Conservation (phyloP, 1,284 basidiomycete genomes). For the Coriolopsis trogii region DNA sequence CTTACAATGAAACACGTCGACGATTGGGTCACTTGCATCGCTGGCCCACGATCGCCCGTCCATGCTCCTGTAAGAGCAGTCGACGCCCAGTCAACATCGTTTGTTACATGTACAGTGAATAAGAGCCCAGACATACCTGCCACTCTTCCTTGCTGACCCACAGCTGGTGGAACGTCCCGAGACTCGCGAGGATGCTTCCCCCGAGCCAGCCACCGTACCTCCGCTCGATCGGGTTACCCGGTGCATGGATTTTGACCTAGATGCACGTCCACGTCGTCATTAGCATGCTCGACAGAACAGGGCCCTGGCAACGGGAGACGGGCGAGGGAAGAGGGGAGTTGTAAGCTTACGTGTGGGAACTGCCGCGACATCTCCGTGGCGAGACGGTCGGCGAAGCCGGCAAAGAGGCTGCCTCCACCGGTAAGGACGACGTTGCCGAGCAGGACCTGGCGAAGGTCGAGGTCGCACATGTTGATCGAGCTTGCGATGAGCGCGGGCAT, state of each 20-base stretch:
- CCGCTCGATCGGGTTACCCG: slow-evolving; percentile 87
- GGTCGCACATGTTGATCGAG: slow-evolving; percentile 85
- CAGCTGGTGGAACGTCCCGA: slow-evolving; percentile 96
- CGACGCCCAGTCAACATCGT: no score
- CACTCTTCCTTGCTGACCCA: slow-evolving; percentile 95
- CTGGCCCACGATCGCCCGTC: slow-evolving; percentile 75
- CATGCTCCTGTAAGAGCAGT: slow-evolving; percentile 82
- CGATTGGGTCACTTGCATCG: slow-evolving; percentile 65
- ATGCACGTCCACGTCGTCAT: slow-evolving; percentile 6
- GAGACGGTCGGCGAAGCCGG: slow-evolving; percentile 88
- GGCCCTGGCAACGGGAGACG: not conserved
- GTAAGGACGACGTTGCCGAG: slow-evolving; percentile 94
- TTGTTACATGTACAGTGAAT: no score
- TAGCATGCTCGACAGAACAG: no score
- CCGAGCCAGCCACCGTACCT: slow-evolving; percentile 93
- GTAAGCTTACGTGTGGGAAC: slow-evolving; percentile 75
- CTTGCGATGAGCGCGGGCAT: slow-evolving; percentile 81
- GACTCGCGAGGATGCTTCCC: slow-evolving; percentile 88
- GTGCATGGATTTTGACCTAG: slow-evolving; percentile 89
- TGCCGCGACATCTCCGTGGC: slow-evolving; percentile 77
- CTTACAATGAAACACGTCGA: not conserved
- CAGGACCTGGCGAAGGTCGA: slow-evolving; percentile 88
- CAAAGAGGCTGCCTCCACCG: slow-evolving; percentile 87
- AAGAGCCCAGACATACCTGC: slow-evolving; percentile 59
- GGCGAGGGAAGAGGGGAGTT: slow-evolving; percentile 16